Evolutionary conservation across 495 filamentous ascomycete species (phyloP), one percentile per base, ranked within the genome.

Genomic region (Annulohypoxylon bovei): DNA sequence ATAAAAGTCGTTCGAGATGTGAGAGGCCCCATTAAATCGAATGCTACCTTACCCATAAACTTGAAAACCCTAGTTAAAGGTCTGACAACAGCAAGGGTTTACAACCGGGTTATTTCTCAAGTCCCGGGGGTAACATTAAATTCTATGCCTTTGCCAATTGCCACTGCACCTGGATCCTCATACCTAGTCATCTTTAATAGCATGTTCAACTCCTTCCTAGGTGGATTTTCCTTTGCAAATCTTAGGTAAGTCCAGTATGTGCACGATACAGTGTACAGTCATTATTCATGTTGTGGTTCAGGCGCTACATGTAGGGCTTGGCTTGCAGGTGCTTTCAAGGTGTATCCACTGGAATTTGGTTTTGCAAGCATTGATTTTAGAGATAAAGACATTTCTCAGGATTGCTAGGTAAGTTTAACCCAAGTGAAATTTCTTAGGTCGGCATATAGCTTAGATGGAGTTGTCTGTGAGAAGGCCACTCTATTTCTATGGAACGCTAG

Each of bases 1-100:
- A 64, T 64, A 64, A 64, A 32, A 33, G 18, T 16, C 22, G 16
- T 49, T 49, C 20, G 20, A 49, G 20, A 8, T 20, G 20, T 49
- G 20, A 20, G 4, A 49, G 11, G 22, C 20, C 12, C 44, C 44
- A 49, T 49, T 25, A 49, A 49, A 46, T 22, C 5, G 8, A 27
- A 49, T 49, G 44, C 44, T 49, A 49, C 44, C 44, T 25, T 42
- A 42, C 39, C 39, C 18, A 20, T 27, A 25, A 25, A 23, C 44
- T 27, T 49, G 44, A 14, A 49, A 0, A 23, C 44, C 44, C 44
- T n/a, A 49, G 44, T 49, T 8, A 18, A 23, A 27, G 23, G 3
- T 27, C 44, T 49, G 20, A 27, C 20, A 25, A 49, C 23, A 27
- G 11, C 44, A 9, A 49, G 44, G 44, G 20, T 27, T 49, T 1